Conservation (phyloP, 1,139 yeast species). For the Scheffersomyces insectosa region DNA sequence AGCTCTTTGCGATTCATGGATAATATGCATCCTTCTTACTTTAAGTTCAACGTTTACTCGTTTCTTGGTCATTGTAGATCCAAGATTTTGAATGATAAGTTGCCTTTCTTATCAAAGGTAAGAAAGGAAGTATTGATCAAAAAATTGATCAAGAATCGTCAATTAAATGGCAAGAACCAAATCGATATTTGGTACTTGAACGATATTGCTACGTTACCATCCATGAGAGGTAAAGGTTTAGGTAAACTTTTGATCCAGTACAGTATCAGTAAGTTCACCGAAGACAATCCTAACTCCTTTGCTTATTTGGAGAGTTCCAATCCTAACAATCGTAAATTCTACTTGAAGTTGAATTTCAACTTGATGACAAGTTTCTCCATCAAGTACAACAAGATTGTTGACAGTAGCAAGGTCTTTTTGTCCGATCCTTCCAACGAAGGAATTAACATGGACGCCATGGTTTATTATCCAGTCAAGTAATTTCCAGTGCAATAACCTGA, state of each 20-base stretch:
- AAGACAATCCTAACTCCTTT: conserved; percentile 9
- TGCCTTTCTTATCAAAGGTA: conserved; percentile 34
- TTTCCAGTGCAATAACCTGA: background rate
- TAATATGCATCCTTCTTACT: conserved; percentile 28
- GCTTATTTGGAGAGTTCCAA: conserved; percentile 52
- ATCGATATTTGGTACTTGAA: conserved; percentile 38
- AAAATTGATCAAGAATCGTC: conserved; percentile 13
- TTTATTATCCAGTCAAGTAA: conserved; percentile 13
- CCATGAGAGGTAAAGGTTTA: conserved; percentile 42
- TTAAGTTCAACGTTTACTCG: conserved; percentile 37
- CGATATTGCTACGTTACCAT: conserved; percentile 42
- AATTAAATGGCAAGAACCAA: conserved; percentile 2
- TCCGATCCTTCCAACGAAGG: conserved; percentile 23
- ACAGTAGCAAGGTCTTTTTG: conserved; percentile 17
- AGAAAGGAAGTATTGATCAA: conserved; percentile 26
- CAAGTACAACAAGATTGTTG: conserved; percentile 25
- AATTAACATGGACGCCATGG: conserved; percentile 44
- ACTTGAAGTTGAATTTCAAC: conserved; percentile 49
- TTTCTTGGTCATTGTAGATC: conserved; percentile 37
- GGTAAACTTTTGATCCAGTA: conserved; percentile 37
- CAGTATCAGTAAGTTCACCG: conserved; percentile 15
- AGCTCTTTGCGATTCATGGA: conserved; percentile 19
- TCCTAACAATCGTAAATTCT: conserved; percentile 50
- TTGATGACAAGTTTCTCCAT: conserved; percentile 46
- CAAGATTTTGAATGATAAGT: conserved; percentile 34